Percentiles rank a stretch among this genome's conserved stretches.
Evolutionary conservation across 2,329 filamentous ascomycete species (phyloP).

Genomic region (Eutypa lata): DNA sequence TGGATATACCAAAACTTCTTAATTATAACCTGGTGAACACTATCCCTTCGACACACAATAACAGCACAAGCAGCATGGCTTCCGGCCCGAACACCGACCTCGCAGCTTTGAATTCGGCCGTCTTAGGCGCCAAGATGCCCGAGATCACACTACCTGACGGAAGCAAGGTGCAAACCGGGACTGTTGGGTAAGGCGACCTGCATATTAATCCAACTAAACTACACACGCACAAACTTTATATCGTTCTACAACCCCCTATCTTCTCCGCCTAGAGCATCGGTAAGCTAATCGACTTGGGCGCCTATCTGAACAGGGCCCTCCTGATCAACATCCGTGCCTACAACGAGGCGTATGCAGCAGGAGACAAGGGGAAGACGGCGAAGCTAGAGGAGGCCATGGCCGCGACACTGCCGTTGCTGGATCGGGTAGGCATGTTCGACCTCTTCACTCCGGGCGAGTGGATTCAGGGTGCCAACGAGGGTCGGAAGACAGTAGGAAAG

Average conservation of each 20-base stretch:
- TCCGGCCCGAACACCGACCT: slow-evolving; percentile 7
- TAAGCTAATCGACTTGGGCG: not conserved
- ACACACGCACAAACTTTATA: not conserved
- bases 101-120: slow-evolving; percentile 22
- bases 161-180: slow-evolving; percentile 26
- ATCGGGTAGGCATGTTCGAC: slow-evolving; percentile 23
- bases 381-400: slow-evolving; percentile 17
- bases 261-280: not conserved
- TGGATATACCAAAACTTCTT: not conserved
- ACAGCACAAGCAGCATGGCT: slow-evolving; percentile 3
- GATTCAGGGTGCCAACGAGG: slow-evolving; percentile 21
- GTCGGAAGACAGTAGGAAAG: slow-evolving; percentile 18
- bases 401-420: slow-evolving; percentile 19
- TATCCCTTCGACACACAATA: not conserved
- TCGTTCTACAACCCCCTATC: not conserved
- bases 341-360: slow-evolving; percentile 19
- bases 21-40: not conserved
- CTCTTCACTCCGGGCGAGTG: slow-evolving; percentile 24
- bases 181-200: slow-evolving; percentile 19
- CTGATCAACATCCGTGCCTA: slow-evolving; percentile 24
- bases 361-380: slow-evolving; percentile 12
- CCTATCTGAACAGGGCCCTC: slow-evolving; percentile 14
- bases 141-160: slow-evolving; percentile 25
- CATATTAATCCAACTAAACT: not conserved
- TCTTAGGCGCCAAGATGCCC: slow-evolving; percentile 21